phyloP scores from a whole-genome alignment of 148 eudicot genomes.

The Rhododendron molle region DNA sequence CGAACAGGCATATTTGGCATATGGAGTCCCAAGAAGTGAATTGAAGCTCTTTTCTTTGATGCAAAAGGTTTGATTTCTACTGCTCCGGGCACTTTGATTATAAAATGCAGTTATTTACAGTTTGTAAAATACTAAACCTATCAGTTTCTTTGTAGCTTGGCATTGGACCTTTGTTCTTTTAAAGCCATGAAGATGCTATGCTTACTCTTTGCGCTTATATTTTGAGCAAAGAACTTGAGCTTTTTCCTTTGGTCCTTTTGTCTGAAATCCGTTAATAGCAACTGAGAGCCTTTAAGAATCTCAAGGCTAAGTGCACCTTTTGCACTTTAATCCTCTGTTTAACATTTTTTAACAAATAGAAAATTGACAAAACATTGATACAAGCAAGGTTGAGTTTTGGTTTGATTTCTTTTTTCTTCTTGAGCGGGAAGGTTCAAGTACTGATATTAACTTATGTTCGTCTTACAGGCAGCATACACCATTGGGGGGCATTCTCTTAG shows the following conservation, averaged over 20 bases:
- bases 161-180: background rate
- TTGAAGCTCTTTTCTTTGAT: constrained; percentile 21
- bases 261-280: background rate
- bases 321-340: background rate
- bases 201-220: background rate
- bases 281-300: background rate
- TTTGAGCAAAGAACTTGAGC: background rate
- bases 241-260: background rate
- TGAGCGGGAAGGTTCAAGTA: background rate
- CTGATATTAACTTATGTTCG: background rate
- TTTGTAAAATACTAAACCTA: background rate
- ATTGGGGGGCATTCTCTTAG: constrained; percentile 19
- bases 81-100: constrained; percentile 1
- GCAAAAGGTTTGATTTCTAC: constrained; percentile 21
- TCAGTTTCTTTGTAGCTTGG: background rate
- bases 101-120: background rate
- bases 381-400: background rate
- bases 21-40: constrained; percentile 22
- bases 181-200: background rate
- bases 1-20: constrained; percentile 19
- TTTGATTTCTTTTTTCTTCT: background rate
- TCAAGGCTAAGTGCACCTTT: background rate
- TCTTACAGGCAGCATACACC: constrained; percentile 16
- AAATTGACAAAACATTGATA: background rate
- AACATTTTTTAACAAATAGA: background rate